Evolutionary conservation across 2,329 filamentous ascomycete genomes (phyloP).

Genomic region (Calonectria pseudoturangicola): DNA sequence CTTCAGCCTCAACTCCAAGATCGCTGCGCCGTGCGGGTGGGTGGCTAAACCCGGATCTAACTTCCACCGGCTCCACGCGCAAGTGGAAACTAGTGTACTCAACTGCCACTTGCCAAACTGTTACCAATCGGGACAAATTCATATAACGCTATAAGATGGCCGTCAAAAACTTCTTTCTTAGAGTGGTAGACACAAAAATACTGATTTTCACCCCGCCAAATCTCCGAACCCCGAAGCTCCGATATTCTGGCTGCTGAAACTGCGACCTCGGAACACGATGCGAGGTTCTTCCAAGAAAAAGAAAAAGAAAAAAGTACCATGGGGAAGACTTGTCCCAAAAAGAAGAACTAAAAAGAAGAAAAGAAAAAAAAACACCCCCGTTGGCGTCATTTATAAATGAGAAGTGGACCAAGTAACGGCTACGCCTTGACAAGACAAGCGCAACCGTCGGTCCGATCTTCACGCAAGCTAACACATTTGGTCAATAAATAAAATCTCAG

Average conservation of each 20-base stretch:
- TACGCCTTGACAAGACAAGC: background rate
- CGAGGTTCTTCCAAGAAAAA: background rate
- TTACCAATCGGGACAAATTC: constrained; percentile 22
- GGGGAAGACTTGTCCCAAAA: background rate
- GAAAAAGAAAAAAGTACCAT: background rate
- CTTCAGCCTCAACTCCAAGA: constrained; percentile 25
- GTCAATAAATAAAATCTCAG: background rate
- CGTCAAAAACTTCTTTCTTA: background rate
- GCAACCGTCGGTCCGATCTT: background rate
- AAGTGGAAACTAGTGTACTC: background rate
- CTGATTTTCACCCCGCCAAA: background rate
- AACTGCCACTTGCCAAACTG: constrained; percentile 20
- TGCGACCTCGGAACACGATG: too few relatives aligned
- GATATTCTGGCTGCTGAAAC: background rate
- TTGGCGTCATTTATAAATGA: background rate
- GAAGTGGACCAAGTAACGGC: background rate
- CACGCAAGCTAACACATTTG: background rate
- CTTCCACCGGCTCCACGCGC: constrained; percentile 10
- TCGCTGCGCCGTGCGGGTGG: constrained; percentile 15
- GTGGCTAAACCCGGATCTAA: constrained; percentile 5
- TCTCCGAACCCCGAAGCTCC: background rate
- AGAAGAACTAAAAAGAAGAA: background rate
- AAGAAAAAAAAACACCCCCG: too few relatives aligned
- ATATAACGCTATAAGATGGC: constrained; percentile 11
- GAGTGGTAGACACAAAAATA: too few relatives aligned